Percentiles rank a stretch among this genome's conserved stretches.
Conservation (phyloP, 2,329 filamentous ascomycete species). For the Sporothrix inflata region DNA sequence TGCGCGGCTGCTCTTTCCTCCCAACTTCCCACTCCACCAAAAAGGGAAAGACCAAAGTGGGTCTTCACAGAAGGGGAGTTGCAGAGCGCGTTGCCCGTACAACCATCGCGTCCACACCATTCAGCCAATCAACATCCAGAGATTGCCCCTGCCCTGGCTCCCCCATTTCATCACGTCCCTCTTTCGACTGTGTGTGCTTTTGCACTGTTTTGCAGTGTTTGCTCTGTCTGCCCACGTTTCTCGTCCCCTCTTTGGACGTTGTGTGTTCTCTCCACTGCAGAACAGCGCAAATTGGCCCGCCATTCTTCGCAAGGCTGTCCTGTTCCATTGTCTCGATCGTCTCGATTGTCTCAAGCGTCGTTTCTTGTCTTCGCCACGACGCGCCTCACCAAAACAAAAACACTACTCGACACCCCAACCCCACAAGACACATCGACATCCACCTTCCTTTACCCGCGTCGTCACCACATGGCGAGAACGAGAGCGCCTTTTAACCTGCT, state of each 20-base stretch:
- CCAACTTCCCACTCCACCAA: background rate
- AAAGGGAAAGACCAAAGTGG: background rate
- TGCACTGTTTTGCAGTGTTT: background rate
- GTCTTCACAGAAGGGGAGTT: background rate
- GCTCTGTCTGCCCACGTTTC: constrained; percentile 1
- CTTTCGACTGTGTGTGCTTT: background rate
- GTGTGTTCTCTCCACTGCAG: background rate
- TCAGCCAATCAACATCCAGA: constrained; percentile 20
- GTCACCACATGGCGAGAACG: constrained; percentile 39
- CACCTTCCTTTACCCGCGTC: background rate
- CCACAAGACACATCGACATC: background rate
- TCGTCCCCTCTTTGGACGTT: constrained; percentile 15
- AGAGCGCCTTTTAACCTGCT: constrained; percentile 42
- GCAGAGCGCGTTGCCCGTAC: constrained; percentile 27
- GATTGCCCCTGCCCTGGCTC: background rate
- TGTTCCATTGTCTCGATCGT: background rate
- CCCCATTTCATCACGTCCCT: background rate
- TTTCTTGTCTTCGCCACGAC: background rate
- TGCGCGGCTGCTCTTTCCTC: constrained; percentile 6
- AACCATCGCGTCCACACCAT: constrained; percentile 25
- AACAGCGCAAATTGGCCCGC: background rate
- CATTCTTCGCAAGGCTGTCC: constrained; percentile 8
- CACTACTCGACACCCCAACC: background rate
- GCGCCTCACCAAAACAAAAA: constrained; percentile 4
- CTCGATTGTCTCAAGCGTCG: background rate